Conservation (phyloP, 2,329 filamentous ascomycete species). For the Rachicladosporium sp. region DNA sequence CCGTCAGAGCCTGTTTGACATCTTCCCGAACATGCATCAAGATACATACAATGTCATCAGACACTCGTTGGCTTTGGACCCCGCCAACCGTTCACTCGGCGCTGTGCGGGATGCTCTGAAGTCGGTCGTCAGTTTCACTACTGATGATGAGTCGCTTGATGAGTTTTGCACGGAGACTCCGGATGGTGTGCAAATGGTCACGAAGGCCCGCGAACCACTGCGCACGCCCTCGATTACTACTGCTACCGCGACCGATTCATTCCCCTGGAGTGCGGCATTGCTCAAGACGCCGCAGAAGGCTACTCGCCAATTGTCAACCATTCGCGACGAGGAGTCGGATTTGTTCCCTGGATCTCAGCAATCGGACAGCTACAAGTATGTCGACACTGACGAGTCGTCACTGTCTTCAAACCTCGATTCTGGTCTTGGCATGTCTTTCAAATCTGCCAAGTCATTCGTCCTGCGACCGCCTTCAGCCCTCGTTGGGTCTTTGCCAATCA, state of each 20-base stretch:
- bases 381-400: conserved; percentile 64
- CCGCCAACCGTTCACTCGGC: conserved; percentile 69
- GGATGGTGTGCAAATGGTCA: conserved; percentile 57
- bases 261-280: conserved; percentile 89
- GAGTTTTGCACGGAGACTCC: conserved; percentile 78
- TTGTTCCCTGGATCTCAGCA: conserved; percentile 69
- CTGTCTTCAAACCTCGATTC: conserved; percentile 77
- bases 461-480: conserved; percentile 49
- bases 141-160: conserved; percentile 77
- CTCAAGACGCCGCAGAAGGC: conserved; percentile 59
- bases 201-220: conserved; percentile 83
- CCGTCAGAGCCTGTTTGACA: conserved; percentile 91
- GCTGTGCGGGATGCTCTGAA: conserved; percentile 67
- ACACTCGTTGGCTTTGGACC: conserved; percentile 83
- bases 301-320: conserved; percentile 75
- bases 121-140: conserved; percentile 81
- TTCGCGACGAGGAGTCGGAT: conserved; percentile 72
- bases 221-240: conserved; percentile 91
- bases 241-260: conserved; percentile 64
- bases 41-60: conserved; percentile 92
- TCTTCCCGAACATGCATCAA: conserved; percentile 97
- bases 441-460: conserved; percentile 46
- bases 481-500: conserved; percentile 57
- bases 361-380: conserved; percentile 56
- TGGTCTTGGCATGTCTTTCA: conserved; percentile 67